Evolutionary conservation across 202 grass and related monocot genomes (phyloP), one percentile per base, ranked within the genome.

Genomic region (Zizania palustris): DNA sequence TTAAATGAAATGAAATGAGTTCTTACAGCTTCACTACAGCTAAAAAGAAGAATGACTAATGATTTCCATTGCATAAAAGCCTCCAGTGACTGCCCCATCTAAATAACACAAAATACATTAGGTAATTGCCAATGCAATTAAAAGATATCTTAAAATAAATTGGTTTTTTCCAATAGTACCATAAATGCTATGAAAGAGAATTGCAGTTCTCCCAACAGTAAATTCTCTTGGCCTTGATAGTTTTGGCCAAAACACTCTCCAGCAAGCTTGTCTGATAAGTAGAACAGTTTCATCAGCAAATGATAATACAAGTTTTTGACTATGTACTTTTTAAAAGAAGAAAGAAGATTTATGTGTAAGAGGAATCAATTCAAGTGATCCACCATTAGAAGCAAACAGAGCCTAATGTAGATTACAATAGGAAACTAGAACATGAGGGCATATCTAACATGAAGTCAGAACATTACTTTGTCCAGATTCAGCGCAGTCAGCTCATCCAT

Each of bases 21-120:
- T 86, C 84, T 97, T 90, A 97, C 94, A 86, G 91, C 94, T 75
- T 97, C 65, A 16, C 49, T 82, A 37, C 93, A 93, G 78, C 90
- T 91, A 46, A 97, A 85, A 80, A 97, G 88, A 93, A 97, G 90
- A 71, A 63, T 87, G 75, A 91, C 45, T 63, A 97, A 67, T 79
- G 88, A 65, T 82, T 93, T 97, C 93, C 93, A 97, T 46, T 97
- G 88, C 80, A 87, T 80, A 83, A 97, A 93, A 64, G 88, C 90
- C 79, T 97, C 90, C 43, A 93, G 82, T 42, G 93, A 97, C 22
- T 97, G 90, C 9, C 88, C 88, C 90, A 97, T 97, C 93, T 97
- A 55, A 79, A 73, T 45, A 81, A 65, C 42, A 65, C 57, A 82
- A 60, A 81, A 49, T 28, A 53, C 15, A 35, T 85, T 70, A 83